Percentiles rank a stretch among this genome's conserved stretches.
These are phyloP conservation scores for Fraxinus cuspidata DNA, from an alignment of 257 asterid genomes.

Conservation along the genomic window DNA sequence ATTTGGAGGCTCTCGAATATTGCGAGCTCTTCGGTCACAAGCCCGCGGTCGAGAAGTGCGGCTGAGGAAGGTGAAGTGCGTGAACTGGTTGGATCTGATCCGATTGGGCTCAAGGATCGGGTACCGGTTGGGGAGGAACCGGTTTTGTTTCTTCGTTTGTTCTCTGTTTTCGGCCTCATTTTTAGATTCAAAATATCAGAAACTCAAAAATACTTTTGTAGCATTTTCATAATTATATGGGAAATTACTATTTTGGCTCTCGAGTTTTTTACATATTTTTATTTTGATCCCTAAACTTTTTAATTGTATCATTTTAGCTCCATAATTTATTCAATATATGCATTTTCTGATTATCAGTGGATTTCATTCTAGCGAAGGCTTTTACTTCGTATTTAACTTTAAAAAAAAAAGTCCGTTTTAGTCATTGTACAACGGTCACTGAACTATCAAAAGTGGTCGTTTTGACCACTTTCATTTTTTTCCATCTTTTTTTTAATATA, in stretches of 20 bases:
- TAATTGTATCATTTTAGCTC: background rate
- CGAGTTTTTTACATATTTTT: background rate
- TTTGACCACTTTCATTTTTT: too few species aligned
- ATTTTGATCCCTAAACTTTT: background rate
- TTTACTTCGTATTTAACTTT: too few species aligned
- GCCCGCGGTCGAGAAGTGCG: conserved; percentile 43
- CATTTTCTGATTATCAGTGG: too few species aligned
- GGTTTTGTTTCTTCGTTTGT: conserved; percentile 22
- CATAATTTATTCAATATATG: too few species aligned
- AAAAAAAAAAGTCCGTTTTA: too few species aligned
- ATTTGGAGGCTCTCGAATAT: conserved; percentile 39
- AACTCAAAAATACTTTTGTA: background rate
- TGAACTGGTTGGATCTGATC: conserved; percentile 29
- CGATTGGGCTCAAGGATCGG: conserved; percentile 36
- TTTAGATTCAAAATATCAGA: background rate
- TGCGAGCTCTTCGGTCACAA: conserved; percentile 54
- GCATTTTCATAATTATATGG: background rate
- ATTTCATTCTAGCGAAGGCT: too few species aligned
- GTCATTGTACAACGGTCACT: too few species aligned
- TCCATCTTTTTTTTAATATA: too few species aligned
- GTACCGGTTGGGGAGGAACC: conserved; percentile 36
- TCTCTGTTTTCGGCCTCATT: conserved; percentile 36
- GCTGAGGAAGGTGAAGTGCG: conserved; percentile 52
- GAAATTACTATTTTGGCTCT: background rate
- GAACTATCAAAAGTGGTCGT: too few species aligned